Evolutionary conservation across 345 rosid genomes (phyloP).

Genomic region (Hibiscus trionum): DNA sequence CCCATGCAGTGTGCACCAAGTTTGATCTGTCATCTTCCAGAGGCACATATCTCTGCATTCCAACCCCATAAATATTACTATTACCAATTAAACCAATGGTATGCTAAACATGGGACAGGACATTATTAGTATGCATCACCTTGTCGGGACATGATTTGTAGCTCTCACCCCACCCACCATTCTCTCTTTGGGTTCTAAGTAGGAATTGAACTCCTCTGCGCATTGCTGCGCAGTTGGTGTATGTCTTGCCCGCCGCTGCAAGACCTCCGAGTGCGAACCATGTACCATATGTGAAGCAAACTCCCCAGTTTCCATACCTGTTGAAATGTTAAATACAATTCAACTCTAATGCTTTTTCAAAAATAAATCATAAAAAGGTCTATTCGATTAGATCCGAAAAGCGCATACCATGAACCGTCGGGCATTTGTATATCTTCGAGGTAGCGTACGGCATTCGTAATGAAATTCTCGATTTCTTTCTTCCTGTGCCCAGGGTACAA

Average conservation of each 20-base stretch:
- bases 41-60: constrained; percentile 36
- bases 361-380: too few species aligned
- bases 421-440: constrained; percentile 26
- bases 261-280: constrained; percentile 46
- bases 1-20: too few species aligned
- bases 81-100: not conserved
- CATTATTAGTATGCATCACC: constrained; percentile 27
- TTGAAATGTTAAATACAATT: not conserved
- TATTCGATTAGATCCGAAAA: too few species aligned
- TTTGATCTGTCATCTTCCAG: constrained; percentile 30
- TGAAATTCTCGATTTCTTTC: constrained; percentile 28
- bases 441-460: constrained; percentile 24
- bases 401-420: constrained; percentile 45
- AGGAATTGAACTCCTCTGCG: constrained; percentile 37
- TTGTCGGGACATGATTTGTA: constrained; percentile 42
- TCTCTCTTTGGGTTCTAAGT: constrained; percentile 29
- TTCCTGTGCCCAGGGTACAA: constrained; percentile 33
- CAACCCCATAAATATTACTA: not conserved
- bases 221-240: constrained; percentile 20
- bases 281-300: constrained; percentile 36
- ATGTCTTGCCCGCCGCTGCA: constrained; percentile 36
- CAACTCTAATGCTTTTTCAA: not conserved
- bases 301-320: constrained; percentile 42
- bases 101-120: not conserved
- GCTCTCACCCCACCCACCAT: constrained; percentile 68